Percentiles rank a stretch among this genome's conserved stretches.
Conservation (phyloP, 345 rosid genomes). For the Cardamine chenopodiifolia region DNA sequence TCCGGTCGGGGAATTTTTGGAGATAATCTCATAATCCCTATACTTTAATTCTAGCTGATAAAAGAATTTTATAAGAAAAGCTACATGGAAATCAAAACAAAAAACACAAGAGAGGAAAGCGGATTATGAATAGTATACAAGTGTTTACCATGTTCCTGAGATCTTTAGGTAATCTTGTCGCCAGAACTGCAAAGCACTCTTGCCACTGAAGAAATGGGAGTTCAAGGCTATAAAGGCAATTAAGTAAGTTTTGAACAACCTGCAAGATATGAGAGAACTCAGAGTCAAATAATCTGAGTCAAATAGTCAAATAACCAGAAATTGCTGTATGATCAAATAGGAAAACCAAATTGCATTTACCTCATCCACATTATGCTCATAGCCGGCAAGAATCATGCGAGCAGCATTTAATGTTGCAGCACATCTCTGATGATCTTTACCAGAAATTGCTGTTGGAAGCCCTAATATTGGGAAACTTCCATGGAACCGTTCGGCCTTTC, state of each 20-base stretch:
- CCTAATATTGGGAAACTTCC: constrained; percentile 88
- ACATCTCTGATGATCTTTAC: constrained; percentile 98
- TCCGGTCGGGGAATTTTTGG: constrained; percentile 57
- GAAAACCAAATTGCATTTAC: constrained; percentile 48
- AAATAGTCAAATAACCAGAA: too few species aligned
- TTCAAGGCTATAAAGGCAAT: constrained; percentile 91
- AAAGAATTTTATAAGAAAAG: constrained; percentile 8
- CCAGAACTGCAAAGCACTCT: constrained; percentile 90
- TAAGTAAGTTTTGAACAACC: constrained; percentile 92
- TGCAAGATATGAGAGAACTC: constrained; percentile 43
- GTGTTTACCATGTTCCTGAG: constrained; percentile 72
- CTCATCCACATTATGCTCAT: constrained; percentile 89
- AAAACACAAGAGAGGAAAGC: neutral
- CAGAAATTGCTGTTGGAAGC: constrained; percentile 91
- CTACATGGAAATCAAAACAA: constrained; percentile 28
- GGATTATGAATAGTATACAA: neutral
- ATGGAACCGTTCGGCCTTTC: constrained; percentile 95
- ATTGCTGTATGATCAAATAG: neutral
- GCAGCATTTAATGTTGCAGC: constrained; percentile 93
- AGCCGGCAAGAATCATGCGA: constrained; percentile 97
- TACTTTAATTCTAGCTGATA: constrained; percentile 86
- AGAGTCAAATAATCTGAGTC: constrained; percentile 16
- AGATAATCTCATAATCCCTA: constrained; percentile 64
- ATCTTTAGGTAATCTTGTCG: constrained; percentile 90
- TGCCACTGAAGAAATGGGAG: constrained; percentile 99